Conservation (phyloP, 345 rosid species). For the Bruguiera sexangula region DNA sequence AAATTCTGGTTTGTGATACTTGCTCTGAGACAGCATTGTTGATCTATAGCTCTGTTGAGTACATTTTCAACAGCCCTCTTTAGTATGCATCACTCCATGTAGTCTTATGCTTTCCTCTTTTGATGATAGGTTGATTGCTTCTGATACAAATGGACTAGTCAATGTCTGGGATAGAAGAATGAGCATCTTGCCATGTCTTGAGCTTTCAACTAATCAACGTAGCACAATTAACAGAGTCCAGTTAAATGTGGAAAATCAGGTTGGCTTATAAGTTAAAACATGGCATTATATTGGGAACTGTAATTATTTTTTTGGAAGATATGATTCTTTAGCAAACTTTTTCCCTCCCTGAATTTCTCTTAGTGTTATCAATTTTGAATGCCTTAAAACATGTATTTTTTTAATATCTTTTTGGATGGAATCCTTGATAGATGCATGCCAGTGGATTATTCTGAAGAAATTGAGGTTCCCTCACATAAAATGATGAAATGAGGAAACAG, state of each 20-base stretch:
- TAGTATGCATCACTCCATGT: neutral
- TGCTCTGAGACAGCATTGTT: neutral
- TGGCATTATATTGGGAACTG: neutral
- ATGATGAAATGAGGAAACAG: neutral
- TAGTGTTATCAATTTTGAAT: too few relatives aligned
- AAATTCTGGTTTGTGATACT: neutral
- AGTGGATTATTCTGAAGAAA: neutral
- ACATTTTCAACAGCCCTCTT: neutral
- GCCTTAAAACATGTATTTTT: neutral
- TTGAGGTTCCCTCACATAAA: neutral
- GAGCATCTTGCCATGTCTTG: slow-evolving; percentile 57
- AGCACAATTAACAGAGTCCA: slow-evolving; percentile 58
- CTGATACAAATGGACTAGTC: slow-evolving; percentile 64
- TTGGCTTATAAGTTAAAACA: slow-evolving; percentile 17
- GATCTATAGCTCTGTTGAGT: neutral
- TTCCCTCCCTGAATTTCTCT: neutral
- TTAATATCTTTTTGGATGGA: neutral
- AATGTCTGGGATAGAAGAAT: slow-evolving; percentile 85
- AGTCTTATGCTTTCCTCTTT: neutral
- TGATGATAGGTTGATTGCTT: slow-evolving; percentile 57
- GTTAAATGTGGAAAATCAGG: slow-evolving; percentile 70
- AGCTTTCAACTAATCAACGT: slow-evolving; percentile 47
- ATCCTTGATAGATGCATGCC: neutral
- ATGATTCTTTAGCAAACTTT: neutral
- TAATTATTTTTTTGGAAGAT: neutral